phyloP scores from a whole-genome alignment of 352 stramenopile genomes.

The Phytopythium delawarense region DNA sequence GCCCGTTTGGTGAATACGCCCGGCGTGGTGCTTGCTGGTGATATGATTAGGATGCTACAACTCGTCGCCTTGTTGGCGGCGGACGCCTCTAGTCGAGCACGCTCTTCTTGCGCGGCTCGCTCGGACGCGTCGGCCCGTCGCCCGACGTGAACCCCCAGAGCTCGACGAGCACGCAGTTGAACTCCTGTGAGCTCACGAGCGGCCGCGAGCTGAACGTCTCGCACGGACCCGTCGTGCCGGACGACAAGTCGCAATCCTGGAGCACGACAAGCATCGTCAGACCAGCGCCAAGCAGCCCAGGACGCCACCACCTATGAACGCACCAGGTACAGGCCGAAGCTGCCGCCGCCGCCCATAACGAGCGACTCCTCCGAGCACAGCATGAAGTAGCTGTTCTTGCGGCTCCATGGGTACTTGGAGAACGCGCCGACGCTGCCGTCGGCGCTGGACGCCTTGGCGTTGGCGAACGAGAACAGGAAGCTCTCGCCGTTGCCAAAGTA shows the following conservation, averaged over 20 bases:
- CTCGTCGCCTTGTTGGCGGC: conserved; percentile 10
- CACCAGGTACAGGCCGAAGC: conserved; percentile 88
- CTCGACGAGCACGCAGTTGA: conserved; percentile 77
- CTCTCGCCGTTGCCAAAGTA: conserved; percentile 89
- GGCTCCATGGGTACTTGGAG: conserved; percentile 82
- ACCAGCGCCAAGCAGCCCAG: too few relatives aligned
- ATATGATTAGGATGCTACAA: conserved; percentile 23
- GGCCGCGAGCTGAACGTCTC: conserved; percentile 86
- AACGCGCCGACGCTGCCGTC: conserved; percentile 27
- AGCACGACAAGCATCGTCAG: conserved; percentile 7
- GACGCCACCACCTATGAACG: too few relatives aligned
- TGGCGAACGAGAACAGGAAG: conserved; percentile 87
- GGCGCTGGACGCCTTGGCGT: conserved; percentile 13
- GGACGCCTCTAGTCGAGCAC: conserved; percentile 75
- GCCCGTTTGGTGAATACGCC: too few relatives aligned
- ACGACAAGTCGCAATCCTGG: conserved; percentile 82
- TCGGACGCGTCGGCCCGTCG: conserved; percentile 35
- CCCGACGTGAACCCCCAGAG: conserved; percentile 80
- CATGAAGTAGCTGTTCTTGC: conserved; percentile 90
- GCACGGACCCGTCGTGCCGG: conserved; percentile 79
- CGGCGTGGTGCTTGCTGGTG: too few relatives aligned
- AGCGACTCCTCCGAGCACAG: conserved; percentile 88
- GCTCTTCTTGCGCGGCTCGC: conserved; percentile 50
- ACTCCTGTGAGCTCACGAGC: conserved; percentile 74
- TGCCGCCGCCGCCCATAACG: conserved; percentile 87